Percentiles rank a stretch among this genome's conserved stretches.
Conservation (phyloP, 495 filamentous ascomycete species). For the Penicillium macrosclerotiorum region DNA sequence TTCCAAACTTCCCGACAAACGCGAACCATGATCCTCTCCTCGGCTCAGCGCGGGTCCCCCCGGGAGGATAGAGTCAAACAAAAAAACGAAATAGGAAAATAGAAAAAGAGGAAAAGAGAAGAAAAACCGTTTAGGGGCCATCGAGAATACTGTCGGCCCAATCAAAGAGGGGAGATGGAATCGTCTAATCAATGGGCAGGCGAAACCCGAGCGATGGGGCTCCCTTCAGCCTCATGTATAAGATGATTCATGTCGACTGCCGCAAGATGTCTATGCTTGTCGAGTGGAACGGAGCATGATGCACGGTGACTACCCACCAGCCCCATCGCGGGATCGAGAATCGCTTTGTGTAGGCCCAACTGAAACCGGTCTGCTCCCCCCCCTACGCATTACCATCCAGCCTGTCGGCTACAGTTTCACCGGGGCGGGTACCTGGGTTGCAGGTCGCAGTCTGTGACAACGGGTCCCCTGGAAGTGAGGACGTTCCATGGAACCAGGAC, state of each 20-base stretch:
- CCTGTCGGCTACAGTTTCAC: constrained; percentile 9
- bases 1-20: constrained; percentile 7
- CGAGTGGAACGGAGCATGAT: too few relatives aligned
- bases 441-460: constrained; percentile 13
- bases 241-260: not conserved
- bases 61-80: too few relatives aligned
- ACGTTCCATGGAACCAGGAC: constrained; percentile 12
- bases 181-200: too few relatives aligned
- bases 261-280: too few relatives aligned
- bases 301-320: too few relatives aligned
- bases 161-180: too few relatives aligned
- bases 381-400: not conserved
- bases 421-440: constrained; percentile 9
- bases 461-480: not conserved
- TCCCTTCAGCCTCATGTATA: constrained; percentile 3
- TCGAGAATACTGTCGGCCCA: too few relatives aligned
- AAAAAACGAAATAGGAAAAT: too few relatives aligned
- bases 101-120: too few relatives aligned
- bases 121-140: too few relatives aligned
- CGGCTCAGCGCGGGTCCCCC: too few relatives aligned
- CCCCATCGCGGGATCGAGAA: too few relatives aligned
- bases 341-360: not conserved
- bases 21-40: constrained; percentile 4
- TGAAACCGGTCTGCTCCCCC: not conserved
- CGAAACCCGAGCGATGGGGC: not conserved